These are phyloP conservation scores for Didymella pomorum DNA, from an alignment of 2,329 filamentous ascomycete genomes.

Conservation along the genomic window DNA sequence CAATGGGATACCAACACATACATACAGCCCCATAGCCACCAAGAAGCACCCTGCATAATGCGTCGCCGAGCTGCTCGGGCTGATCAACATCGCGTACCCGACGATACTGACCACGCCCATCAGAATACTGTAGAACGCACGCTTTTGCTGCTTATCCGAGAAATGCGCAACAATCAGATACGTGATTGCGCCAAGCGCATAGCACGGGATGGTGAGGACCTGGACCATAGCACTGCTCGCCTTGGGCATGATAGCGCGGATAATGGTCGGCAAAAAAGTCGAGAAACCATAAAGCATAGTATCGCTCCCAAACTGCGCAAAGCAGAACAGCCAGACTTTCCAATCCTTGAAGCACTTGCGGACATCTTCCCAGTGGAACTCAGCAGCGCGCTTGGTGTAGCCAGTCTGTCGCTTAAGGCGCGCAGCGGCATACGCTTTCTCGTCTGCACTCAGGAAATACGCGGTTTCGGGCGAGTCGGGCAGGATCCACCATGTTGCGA, in stretches of 20 bases:
- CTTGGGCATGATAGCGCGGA: slow-evolving; percentile 68
- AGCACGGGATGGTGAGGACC: slow-evolving; percentile 80
- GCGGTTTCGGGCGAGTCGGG: slow-evolving; percentile 73
- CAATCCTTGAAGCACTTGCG: slow-evolving; percentile 73
- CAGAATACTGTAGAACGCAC: slow-evolving; percentile 69
- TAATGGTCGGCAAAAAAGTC: slow-evolving; percentile 82
- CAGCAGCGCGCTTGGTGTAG: slow-evolving; percentile 57
- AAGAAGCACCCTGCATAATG: slow-evolving; percentile 81
- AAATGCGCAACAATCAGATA: slow-evolving; percentile 73
- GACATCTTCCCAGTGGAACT: slow-evolving; percentile 70
- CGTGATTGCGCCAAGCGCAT: slow-evolving; percentile 72
- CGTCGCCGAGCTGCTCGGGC: slow-evolving; percentile 65
- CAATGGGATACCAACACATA: slow-evolving; percentile 63
- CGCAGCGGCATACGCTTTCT: slow-evolving; percentile 65
- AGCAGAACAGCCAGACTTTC: slow-evolving; percentile 76
- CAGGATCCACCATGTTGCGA: slow-evolving; percentile 65
- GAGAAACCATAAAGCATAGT: slow-evolving; percentile 82
- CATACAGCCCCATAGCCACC: slow-evolving; percentile 76
- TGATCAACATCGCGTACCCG: slow-evolving; percentile 74
- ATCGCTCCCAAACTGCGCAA: slow-evolving; percentile 75
- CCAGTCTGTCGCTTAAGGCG: slow-evolving; percentile 61
- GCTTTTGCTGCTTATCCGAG: slow-evolving; percentile 71
- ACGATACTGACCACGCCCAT: slow-evolving; percentile 70
- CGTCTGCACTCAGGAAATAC: slow-evolving; percentile 65
- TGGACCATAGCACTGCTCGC: slow-evolving; percentile 73